Conservation (phyloP, 192 early-diverging fungal genomes). For the Mortierella claussenii region DNA sequence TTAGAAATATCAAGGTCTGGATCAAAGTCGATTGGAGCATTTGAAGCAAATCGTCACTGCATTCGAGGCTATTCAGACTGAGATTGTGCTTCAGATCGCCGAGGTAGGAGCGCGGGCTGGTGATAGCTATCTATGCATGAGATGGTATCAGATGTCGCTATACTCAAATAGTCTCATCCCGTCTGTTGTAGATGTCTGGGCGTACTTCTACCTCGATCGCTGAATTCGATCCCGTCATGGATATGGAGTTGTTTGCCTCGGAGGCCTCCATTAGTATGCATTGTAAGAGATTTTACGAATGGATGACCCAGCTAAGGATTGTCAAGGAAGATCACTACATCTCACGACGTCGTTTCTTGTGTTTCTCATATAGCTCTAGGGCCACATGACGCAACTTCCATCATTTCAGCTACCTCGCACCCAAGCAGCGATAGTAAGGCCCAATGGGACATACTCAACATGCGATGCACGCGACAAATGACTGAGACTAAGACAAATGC, state of each 20-base stretch:
- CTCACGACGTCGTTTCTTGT: too few species aligned
- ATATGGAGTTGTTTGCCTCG: constrained; percentile 35
- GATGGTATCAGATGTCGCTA: neutral
- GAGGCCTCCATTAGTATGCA: constrained; percentile 29
- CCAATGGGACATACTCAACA: neutral
- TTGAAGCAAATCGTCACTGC: constrained; percentile 38
- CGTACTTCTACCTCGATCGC: constrained; percentile 17
- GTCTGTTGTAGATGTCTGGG: constrained; percentile 46
- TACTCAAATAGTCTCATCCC: too few species aligned
- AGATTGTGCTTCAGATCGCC: constrained; percentile 35
- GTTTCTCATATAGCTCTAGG: too few species aligned
- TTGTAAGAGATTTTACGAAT: constrained; percentile 8
- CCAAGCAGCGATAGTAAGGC: constrained; percentile 38
- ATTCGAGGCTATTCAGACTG: constrained; percentile 54
- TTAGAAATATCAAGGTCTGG: constrained; percentile 54
- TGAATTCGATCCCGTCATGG: constrained; percentile 43
- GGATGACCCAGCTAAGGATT: neutral
- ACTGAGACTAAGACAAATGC: neutral
- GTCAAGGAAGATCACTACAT: neutral
- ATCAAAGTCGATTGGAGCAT: constrained; percentile 45
- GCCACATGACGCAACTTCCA: constrained; percentile 23
- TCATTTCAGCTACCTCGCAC: constrained; percentile 12
- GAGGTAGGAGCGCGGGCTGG: constrained; percentile 49
- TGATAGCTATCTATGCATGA: neutral
- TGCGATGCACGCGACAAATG: neutral